Conservation (phyloP, 2,329 filamentous ascomycete genomes). For the Thielaviopsis populi region DNA sequence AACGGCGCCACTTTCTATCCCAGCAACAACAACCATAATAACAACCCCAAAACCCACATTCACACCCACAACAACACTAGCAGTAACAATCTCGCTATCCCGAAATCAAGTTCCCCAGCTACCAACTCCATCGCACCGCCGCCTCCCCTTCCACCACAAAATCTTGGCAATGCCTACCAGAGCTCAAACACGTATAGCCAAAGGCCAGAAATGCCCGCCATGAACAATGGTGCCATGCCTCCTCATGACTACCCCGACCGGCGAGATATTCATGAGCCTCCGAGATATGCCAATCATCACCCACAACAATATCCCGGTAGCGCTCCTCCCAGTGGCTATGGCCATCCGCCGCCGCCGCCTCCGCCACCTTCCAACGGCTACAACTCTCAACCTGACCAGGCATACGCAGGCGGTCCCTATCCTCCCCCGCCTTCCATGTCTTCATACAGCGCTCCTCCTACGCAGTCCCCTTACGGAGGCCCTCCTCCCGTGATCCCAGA, state of each 20-base stretch:
- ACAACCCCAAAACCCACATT: background rate
- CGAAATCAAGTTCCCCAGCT: slow-evolving; percentile 10
- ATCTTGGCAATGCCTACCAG: slow-evolving; percentile 1
- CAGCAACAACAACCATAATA: background rate
- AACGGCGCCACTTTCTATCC: background rate
- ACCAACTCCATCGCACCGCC: slow-evolving; percentile 10
- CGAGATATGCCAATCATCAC: slow-evolving; percentile 10
- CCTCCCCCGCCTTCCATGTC: slow-evolving; percentile 11
- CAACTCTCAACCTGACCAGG: slow-evolving; percentile 1
- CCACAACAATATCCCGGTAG: slow-evolving; percentile 14
- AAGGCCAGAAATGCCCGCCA: slow-evolving; percentile 7
- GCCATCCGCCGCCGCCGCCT: slow-evolving; percentile 8
- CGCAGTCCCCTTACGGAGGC: slow-evolving; percentile 13
- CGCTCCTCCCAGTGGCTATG: slow-evolving; percentile 11
- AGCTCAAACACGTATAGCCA: background rate
- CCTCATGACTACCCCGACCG: slow-evolving; percentile 9
- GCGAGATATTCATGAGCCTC: slow-evolving; percentile 7
- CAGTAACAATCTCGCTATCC: background rate
- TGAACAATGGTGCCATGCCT: slow-evolving; percentile 1
- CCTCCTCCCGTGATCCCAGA: slow-evolving; percentile 10
- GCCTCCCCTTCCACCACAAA: slow-evolving; percentile 7
- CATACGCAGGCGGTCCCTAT: slow-evolving; percentile 5
- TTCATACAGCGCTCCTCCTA: slow-evolving; percentile 14
- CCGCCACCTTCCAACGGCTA: background rate
- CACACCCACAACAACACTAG: background rate